phyloP scores from a whole-genome alignment of 495 filamentous ascomycete genomes.

The Penicillium argentinense region DNA sequence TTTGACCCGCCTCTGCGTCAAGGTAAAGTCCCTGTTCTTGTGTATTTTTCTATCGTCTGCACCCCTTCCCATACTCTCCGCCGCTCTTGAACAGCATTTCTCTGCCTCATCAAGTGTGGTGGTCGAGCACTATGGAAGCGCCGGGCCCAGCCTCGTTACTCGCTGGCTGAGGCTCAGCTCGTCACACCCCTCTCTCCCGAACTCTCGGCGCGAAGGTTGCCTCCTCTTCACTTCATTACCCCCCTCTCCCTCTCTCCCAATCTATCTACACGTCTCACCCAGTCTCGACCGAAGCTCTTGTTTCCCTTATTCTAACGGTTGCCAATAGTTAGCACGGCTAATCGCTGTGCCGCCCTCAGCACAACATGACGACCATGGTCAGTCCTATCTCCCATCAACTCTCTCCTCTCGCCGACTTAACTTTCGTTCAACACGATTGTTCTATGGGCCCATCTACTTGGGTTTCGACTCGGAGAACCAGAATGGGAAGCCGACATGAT shows the following conservation, averaged over 20 bases:
- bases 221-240: conserved; percentile 17
- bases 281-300: neutral
- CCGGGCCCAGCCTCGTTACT: conserved; percentile 12
- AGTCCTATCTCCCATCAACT: conserved; percentile 19
- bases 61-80: neutral
- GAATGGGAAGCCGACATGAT: neutral
- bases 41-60: neutral
- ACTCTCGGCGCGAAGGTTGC: too few species aligned
- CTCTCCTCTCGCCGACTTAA: neutral
- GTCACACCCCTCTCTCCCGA: too few species aligned
- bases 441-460: neutral
- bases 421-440: neutral
- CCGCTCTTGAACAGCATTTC: neutral
- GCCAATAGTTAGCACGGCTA: conserved; percentile 28
- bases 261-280: conserved; percentile 9
- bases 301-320: neutral
- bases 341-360: conserved; percentile 37
- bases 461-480: neutral
- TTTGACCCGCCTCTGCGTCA: conserved; percentile 11
- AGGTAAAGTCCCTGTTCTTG: conserved; percentile 8
- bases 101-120: conserved; percentile 10
- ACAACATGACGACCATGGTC: conserved; percentile 54
- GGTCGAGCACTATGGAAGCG: conserved; percentile 7
- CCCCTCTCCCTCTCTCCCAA: conserved; percentile 7
- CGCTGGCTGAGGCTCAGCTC: conserved; percentile 17